Conservation (phyloP, 768 basidiomycete species). For the Hypholoma fasciculare region DNA sequence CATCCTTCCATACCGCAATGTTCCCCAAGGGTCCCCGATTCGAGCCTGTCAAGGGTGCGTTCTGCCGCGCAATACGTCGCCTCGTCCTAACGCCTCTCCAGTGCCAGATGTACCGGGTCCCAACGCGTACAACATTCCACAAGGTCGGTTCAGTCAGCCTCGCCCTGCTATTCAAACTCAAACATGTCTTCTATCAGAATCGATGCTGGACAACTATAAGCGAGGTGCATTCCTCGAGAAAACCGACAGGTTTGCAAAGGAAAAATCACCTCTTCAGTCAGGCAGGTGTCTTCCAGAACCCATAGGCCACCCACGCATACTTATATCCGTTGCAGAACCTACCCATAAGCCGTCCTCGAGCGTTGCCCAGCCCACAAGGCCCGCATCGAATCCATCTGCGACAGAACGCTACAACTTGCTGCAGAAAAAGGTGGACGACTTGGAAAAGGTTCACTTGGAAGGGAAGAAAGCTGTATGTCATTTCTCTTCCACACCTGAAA, state of each 20-base stretch:
- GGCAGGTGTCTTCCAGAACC: slow-evolving; percentile 29
- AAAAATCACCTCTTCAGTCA: slow-evolving; percentile 39
- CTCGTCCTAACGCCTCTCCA: slow-evolving; percentile 17
- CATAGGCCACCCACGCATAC: background rate
- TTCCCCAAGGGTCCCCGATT: slow-evolving; percentile 53
- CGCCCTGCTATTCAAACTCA: background rate
- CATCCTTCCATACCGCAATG: slow-evolving; percentile 23
- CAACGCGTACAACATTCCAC: slow-evolving; percentile 42
- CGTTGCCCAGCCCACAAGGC: slow-evolving; percentile 14
- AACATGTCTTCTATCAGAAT: slow-evolving; percentile 27
- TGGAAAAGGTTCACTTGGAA: slow-evolving; percentile 62
- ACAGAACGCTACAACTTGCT: slow-evolving; percentile 55
- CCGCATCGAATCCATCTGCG: slow-evolving; percentile 18
- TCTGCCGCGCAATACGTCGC: background rate
- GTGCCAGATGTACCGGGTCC: slow-evolving; percentile 55
- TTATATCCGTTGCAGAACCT: slow-evolving; percentile 12
- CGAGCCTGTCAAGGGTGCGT: slow-evolving; percentile 36
- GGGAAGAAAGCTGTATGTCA: slow-evolving; percentile 62
- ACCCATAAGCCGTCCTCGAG: slow-evolving; percentile 22
- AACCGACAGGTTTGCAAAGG: slow-evolving; percentile 48
- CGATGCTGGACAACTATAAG: slow-evolving; percentile 52
- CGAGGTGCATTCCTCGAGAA: slow-evolving; percentile 61
- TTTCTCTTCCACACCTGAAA: background rate
- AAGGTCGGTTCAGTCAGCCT: slow-evolving; percentile 28
- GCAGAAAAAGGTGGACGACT: slow-evolving; percentile 62